Base-by-base conservation (phyloP, 129 eudicot species). In the carrot (Daucus carota) region DNA sequence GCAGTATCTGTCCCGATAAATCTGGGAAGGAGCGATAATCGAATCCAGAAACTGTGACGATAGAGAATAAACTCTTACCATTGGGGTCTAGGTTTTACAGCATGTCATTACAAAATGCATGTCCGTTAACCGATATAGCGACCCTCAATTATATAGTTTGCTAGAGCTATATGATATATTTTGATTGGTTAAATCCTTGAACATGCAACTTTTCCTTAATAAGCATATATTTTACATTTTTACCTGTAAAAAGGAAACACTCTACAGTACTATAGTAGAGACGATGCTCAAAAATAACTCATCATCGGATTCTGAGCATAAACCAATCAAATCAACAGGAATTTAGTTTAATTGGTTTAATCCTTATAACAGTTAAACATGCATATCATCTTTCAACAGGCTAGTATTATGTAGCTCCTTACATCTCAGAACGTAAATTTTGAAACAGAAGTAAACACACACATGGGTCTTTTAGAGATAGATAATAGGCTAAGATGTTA, bases 401-500 rank as follows among this genome's bases (percentile, higher is more conserved):
- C 29, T 13, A 29, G 36, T 14, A 62, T 29, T 4, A 62, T 3
- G 69, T 28, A 16, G 63, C 14, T 54, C 69, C 38, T 62, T 31
- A 62, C 20, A 28, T 26, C 24, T 60, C 8, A 1, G 40, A 26
- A 24, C 1, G 20, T 4, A 34, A 31, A 68, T 8, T 68, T 7
- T 9, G 15, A 68, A 20, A 6, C 6, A 20, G 33, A 11, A n/a
- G 79, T 78, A 70, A 8, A 78, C 40, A 70, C 14, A 78, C 40
- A 74, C n/a, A 68, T 45, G 36, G 31, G 63, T 50, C 26, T 22
- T 16, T 9, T 22, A 17, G 38, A 62, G 69, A 28, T 41, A 47
- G 32, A 50, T 17, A 48, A 79, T 12, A 38, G n/a, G 74, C 59
- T 82, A 81, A 81, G 78, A 82, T 81, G 77, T 81, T 78, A 68